Evolutionary conservation across 352 stramenopile species (phyloP), one percentile per base, ranked within the genome.

Genomic region (Phytophthora fragariaefolia): DNA sequence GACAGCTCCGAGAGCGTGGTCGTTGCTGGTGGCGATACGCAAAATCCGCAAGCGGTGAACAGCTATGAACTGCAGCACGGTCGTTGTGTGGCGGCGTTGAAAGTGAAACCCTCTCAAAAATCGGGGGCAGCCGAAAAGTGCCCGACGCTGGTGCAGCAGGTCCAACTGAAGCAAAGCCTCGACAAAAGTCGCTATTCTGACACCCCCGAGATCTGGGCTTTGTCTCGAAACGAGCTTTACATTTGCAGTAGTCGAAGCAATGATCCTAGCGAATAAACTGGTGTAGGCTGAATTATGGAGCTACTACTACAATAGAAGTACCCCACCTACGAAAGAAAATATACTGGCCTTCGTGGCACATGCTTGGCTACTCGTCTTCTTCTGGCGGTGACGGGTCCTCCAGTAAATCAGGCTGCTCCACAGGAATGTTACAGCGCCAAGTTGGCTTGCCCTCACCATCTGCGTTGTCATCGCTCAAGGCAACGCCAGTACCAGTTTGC

Each of bases 321-420:
- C 8, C 15, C 36, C 30, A 36, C 9, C 8, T 36, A 36, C 30
- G 30, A 45, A 22, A 45, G 36, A 15, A 45, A 43, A 45, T 45
- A 22, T 22, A 45, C 13, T 4, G 36, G 20, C 36, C 36, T n/a
- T 45, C 36, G 15, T 13, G 4, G 32, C 32, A 1, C 10, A 40
- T 5, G 34, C 34, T 20, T 45, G 1, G 47, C 47, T 76, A 54
- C 22, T 86, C 83, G 71, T 90, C 80, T 47, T 81, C 73, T 59
- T 82, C 72, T 15, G 77, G 77, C 15, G 81, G 90, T 20, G 87
- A 89, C 23, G 86, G 88, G 58, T 96, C 84, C 40, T 92, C 86
- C 23, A 94, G 71, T 52, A 96, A 40, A 30, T 96, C 88, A 23
- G 77, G 74, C 61, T 96, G 87, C 58, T 93, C 83, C 5, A 71